phyloP scores from a whole-genome alignment of 306 rosid genomes.

The barrel medic (Medicago truncatula) region DNA sequence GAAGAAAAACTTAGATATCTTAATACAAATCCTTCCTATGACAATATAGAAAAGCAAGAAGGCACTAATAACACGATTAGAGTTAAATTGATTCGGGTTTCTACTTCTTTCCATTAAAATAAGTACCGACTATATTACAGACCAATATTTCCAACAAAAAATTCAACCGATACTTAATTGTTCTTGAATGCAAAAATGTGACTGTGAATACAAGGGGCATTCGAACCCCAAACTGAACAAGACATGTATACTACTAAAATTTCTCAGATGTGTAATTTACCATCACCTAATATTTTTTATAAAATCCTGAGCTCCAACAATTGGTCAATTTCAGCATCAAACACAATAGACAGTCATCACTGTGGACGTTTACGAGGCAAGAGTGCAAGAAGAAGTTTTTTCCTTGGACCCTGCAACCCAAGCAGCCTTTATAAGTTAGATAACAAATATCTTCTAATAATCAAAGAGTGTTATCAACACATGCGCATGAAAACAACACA shows the following conservation, averaged over 20 bases:
- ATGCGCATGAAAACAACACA: slow-evolving; percentile 4
- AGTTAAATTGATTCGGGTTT: slow-evolving; percentile 34
- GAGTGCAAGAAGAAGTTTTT: slow-evolving; percentile 84
- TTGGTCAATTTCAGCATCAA: slow-evolving; percentile 40
- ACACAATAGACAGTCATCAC: slow-evolving; percentile 43
- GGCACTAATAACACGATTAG: background rate
- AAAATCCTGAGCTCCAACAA: slow-evolving; percentile 34
- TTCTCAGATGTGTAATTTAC: slow-evolving; percentile 36
- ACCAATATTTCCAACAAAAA: slow-evolving; percentile 43
- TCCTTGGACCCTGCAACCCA: slow-evolving; percentile 90
- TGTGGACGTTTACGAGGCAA: slow-evolving; percentile 69
- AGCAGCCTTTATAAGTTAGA: slow-evolving; percentile 42
- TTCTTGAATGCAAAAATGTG: slow-evolving; percentile 44
- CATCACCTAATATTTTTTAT: slow-evolving; percentile 13
- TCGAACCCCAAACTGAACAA: slow-evolving; percentile 44
- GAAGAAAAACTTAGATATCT: background rate
- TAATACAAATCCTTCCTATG: background rate
- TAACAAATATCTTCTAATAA: background rate
- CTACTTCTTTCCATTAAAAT: slow-evolving; percentile 21
- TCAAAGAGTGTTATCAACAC: background rate
- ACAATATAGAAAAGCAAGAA: background rate
- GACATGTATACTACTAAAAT: slow-evolving; percentile 37
- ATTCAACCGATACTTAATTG: slow-evolving; percentile 1
- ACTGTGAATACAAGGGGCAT: slow-evolving; percentile 37
- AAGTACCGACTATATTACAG: slow-evolving; percentile 39